Base-by-base conservation (phyloP, 2,329 filamentous ascomycete species). In the Phialocephala subalpina region DNA sequence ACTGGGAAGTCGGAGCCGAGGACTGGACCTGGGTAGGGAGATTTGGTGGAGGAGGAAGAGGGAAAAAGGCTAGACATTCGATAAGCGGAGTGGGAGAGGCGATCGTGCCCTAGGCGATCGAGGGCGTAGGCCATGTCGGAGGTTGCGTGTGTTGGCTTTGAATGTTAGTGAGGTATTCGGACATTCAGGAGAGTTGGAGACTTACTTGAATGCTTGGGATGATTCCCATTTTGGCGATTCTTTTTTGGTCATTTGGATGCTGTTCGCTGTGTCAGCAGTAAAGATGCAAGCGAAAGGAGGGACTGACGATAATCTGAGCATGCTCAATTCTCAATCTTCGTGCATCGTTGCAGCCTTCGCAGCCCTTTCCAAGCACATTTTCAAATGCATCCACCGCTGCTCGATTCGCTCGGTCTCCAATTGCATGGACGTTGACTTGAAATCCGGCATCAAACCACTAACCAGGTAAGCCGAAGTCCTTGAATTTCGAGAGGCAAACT, bases 1-100 rank as follows among this genome's bases (percentile, higher is more conserved):
- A 92, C 90, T 42, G 90, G 90, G 70, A 92, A 92, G 72, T 92
- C 90, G 58, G 87, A 90, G 2, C 90, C 90, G 1, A 92, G 81
- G 0, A 91, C 78, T 3, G 86, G 86, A 0, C 76, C 76, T 5
- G 69, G 70, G 27, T 72, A 73, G 25, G 53, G 25, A 16, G 18
- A 25, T 18, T 40, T 38, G 22, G 45, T 40, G 16, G 20, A 52
- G 16, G 47, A 58, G 8, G 36, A 58, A 16, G 38, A 35, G 35
- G 84, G 80, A 1, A 90, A 81, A 1, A 92, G 77, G 0, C 86
- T 87, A 12, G 81, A 80, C 89, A 92, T 91, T 25, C 88, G 83
- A 76, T 92, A 92, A 1, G 89, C 90, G 66, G 87, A 85, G 16
- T 78, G 72, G 20, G 75, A 73, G 0, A 86, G 86, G 25, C 90